Evolutionary conservation across 345 rosid species (phyloP), one percentile per base, ranked within the genome.

Genomic region (Populus ilicifolia): DNA sequence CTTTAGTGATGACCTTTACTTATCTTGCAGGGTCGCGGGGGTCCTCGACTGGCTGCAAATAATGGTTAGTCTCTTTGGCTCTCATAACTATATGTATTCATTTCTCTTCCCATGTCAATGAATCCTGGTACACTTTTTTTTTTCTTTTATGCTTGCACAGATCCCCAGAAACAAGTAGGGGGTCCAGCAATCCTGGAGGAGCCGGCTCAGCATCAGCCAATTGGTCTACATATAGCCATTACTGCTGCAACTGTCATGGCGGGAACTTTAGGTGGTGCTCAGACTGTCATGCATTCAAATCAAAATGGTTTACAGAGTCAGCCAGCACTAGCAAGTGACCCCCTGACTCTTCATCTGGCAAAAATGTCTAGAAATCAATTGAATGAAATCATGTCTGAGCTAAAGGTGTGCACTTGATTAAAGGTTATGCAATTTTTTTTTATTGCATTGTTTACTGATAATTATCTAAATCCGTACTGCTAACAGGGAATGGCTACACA

Each of bases 321-420:
- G 78, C 80, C 89, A 72, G 84, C 87, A 50, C 78, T 89, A 69
- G 74, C 93, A 29, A 90, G 83, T 84, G 99, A 96, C 79, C 99
- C 98, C 41, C 82, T 96, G 71, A 89, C 98, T n/a, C 93, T 92
- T 84, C 93, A 89, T 78, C 83, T 96, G 78, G 97, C 99, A 70
- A 92, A 85, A 74, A 87, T 96, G 94, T 90, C 99, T 29, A 89
- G 94, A 86, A 90, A 73, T 85, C 99, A 93, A 81, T 89, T 96
- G 80, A 85, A 69, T 76, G 99, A 93, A 76, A 82, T 90, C 77
- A 78, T 96, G 70, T 89, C 94, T 11, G 93, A 91, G 77, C 46
- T 96, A 80, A 96, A 96, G 92, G 99, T 92, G 78, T 75, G 78
- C 65, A 35, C 52, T 78, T 68, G 44, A 68, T 62, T 41, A 64